phyloP scores from a whole-genome alignment of 176 grass and related monocot species.

The Saccharum spontaneum region DNA sequence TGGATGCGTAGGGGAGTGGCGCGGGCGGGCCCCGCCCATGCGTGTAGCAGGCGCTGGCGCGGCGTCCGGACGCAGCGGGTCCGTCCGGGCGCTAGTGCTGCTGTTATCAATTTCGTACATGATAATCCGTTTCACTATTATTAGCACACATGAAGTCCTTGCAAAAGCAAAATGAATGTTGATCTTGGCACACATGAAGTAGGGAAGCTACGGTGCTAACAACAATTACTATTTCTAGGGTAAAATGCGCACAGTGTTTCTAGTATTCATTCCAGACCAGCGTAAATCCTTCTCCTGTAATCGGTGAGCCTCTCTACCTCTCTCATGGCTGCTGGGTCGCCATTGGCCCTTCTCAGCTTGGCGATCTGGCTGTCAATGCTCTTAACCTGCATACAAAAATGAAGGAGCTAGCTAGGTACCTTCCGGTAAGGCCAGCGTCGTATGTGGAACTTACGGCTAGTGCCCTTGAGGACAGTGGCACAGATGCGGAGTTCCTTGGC shows the following conservation, averaged over 20 bases:
- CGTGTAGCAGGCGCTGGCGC: too few relatives aligned
- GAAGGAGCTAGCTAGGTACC: not conserved
- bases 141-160: not conserved
- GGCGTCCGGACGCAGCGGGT: too few relatives aligned
- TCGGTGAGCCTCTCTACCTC: slow-evolving; percentile 23
- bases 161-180: not conserved
- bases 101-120: too few relatives aligned
- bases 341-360: not conserved
- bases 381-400: not conserved
- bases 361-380: slow-evolving; percentile 1
- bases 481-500: slow-evolving; percentile 41
- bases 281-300: slow-evolving; percentile 13
- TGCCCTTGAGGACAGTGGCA: slow-evolving; percentile 50
- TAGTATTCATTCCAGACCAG: not conserved
- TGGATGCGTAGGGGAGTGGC: too few relatives aligned
- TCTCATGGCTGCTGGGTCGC: not conserved
- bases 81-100: too few relatives aligned
- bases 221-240: too few relatives aligned
- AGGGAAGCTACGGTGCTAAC: not conserved
- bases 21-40: too few relatives aligned
- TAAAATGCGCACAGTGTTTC: not conserved
- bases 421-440: slow-evolving; percentile 50
- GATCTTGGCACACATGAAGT: not conserved
- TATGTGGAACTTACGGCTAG: slow-evolving; percentile 41
- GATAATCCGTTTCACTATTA: too few relatives aligned